Base-by-base conservation (phyloP, 108 stramenopile genomes). In the Skeletonema menzelii region DNA sequence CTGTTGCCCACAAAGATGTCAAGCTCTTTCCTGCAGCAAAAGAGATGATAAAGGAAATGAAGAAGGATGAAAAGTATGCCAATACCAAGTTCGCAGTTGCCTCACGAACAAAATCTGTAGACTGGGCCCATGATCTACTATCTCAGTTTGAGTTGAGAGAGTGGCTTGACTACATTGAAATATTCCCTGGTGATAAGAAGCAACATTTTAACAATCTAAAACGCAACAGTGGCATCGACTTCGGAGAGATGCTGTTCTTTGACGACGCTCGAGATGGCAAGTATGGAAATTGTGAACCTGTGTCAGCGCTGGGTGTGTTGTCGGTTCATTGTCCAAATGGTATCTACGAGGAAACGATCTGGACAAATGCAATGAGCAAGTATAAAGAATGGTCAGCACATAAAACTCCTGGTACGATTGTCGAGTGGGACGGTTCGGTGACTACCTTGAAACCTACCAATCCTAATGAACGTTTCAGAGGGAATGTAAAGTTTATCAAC, bases 221-320 rank as follows among this genome's bases (percentile, higher is more conserved):
- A n/a, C 20, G 73, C 27, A 24, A 17, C 14, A 70, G 65, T 19
- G 84, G 74, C n/a, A 56, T 84, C 11, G 64, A 65, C 7, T 84
- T 46, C 49, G n/a, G 53, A 13, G 76, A 84, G 13, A 87, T 87
- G 86, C 27, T 87, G 12, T 87, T 84, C 75, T 87, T 87, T 62
- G 86, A 87, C 66, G 82, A 79, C 60, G 74, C 84, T 8, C 75
- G 85, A 17, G 88, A 88, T 65, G 90, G 90, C 20, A 82, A 69
- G 34, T 89, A 69, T 59, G 90, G 90, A 2, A 92, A 92, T 49
- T 91, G 89, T 46, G 88, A 79, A 32, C 87, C 86, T 3, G 89
- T 93, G 4, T 67, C 78, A n/a, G 58, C 72, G 1, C 62, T 93
- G 69, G 92, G 92, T 11, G 92, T 93, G 0, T 56, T 88, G 27